Conservation (phyloP, 2,329 filamentous ascomycete species). For the Cyclaneusma minus region DNA sequence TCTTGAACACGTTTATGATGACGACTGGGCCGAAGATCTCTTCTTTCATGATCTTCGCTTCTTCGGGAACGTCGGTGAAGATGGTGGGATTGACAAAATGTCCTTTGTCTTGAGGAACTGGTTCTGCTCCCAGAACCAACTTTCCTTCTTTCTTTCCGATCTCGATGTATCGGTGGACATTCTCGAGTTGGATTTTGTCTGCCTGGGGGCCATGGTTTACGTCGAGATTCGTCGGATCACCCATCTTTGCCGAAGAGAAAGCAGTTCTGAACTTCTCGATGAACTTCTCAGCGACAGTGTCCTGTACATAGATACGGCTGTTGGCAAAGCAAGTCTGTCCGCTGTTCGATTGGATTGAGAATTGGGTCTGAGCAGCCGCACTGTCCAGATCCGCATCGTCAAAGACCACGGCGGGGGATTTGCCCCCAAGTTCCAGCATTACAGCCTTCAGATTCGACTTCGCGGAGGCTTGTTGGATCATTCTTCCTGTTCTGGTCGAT, state of each 20-base stretch:
- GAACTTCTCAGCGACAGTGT: constrained; percentile 9
- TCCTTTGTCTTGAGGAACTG: constrained; percentile 4
- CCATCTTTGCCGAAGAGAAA: constrained; percentile 6
- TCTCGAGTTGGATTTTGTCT: constrained; percentile 10
- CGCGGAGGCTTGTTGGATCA: constrained; percentile 56
- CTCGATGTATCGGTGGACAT: constrained; percentile 10
- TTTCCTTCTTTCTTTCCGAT: constrained; percentile 9
- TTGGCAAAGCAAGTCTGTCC: constrained; percentile 13
- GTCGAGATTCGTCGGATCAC: constrained; percentile 6
- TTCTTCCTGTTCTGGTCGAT: constrained; percentile 50
- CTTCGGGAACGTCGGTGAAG: constrained; percentile 9
- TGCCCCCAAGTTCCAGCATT: constrained; percentile 47
- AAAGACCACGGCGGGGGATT: constrained; percentile 46
- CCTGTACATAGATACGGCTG: constrained; percentile 11
- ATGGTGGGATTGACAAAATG: constrained; percentile 9
- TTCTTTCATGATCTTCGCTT: constrained; percentile 20
- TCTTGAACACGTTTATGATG: constrained; percentile 34
- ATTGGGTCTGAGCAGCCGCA: constrained; percentile 9
- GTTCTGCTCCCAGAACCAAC: constrained; percentile 7
- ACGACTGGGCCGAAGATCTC: constrained; percentile 49
- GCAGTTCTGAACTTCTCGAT: constrained; percentile 9
- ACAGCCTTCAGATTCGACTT: constrained; percentile 42
- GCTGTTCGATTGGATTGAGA: constrained; percentile 9
- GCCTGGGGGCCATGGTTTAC: constrained; percentile 12
- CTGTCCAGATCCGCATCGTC: constrained; percentile 35